Evolutionary conservation across 192 early-diverging fungal species (phyloP).

Genomic region (Umbelopsis ramanniana): DNA sequence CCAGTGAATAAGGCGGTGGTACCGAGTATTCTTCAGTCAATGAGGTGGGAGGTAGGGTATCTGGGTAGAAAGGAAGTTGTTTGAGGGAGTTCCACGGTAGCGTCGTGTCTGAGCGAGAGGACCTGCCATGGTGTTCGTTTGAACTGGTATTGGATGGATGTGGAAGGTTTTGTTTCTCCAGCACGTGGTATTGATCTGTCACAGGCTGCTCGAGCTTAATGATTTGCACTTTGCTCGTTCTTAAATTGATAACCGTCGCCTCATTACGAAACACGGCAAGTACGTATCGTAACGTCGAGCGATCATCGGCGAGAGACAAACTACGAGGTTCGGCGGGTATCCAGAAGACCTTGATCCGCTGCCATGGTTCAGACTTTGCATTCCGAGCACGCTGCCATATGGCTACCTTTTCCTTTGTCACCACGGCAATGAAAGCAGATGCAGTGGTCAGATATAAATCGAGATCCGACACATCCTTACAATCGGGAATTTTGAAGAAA

Average conservation of each 20-base stretch:
- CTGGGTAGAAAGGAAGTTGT: constrained; percentile 41
- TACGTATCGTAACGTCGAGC: constrained; percentile 26
- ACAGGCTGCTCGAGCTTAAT: constrained; percentile 25
- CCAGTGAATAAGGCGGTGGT: constrained; percentile 39
- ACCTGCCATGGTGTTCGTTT: neutral
- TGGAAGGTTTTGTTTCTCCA: constrained; percentile 25
- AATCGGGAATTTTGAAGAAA: constrained; percentile 39
- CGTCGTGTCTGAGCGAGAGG: neutral
- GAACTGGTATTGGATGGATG: neutral
- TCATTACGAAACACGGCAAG: constrained; percentile 37
- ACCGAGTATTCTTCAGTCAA: constrained; percentile 38
- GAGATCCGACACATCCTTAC: constrained; percentile 29
- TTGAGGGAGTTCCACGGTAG: constrained; percentile 33
- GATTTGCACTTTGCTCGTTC: constrained; percentile 34
- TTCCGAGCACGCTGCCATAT: constrained; percentile 34
- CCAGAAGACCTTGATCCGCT: constrained; percentile 35
- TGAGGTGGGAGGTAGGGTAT: constrained; percentile 28
- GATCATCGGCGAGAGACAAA: constrained; percentile 41
- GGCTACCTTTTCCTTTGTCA: constrained; percentile 30
- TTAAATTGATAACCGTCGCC: constrained; percentile 31
- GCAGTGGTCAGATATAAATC: constrained; percentile 34
- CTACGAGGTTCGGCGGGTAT: constrained; percentile 29
- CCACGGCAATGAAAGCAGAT: constrained; percentile 31
- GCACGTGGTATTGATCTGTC: neutral
- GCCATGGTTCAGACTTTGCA: constrained; percentile 16